Evolutionary conservation across 2,329 filamentous ascomycete species (phyloP).

Genomic region (Fonsecaea pugnacius): DNA sequence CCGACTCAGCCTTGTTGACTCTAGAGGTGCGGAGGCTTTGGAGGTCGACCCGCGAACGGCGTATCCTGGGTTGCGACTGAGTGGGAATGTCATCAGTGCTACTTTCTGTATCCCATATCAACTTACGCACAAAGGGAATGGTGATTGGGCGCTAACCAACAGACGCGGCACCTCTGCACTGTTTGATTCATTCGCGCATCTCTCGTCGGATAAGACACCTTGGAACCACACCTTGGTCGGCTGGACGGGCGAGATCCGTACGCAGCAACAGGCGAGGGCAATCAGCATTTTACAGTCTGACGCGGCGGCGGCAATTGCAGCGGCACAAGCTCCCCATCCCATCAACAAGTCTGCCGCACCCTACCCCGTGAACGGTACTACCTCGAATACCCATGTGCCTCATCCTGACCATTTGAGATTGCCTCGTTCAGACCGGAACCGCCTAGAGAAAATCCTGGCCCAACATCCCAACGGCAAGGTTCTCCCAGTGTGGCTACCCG

Average conservation of each 20-base stretch:
- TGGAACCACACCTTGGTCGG: slow-evolving; percentile 94
- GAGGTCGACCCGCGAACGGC: slow-evolving; percentile 59
- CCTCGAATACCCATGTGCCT: slow-evolving; percentile 41
- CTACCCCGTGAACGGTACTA: slow-evolving; percentile 50
- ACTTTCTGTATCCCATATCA: slow-evolving; percentile 68
- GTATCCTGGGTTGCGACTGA: slow-evolving; percentile 62
- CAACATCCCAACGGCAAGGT: slow-evolving; percentile 77
- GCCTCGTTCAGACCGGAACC: slow-evolving; percentile 68
- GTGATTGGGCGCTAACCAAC: slow-evolving; percentile 70
- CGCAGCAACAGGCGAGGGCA: slow-evolving; percentile 19
- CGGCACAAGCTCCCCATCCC: slow-evolving; percentile 61
- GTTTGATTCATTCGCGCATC: slow-evolving; percentile 86
- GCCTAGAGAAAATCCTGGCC: slow-evolving; percentile 74
- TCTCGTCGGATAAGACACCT: slow-evolving; percentile 78
- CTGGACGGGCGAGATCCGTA: slow-evolving; percentile 87
- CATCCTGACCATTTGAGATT: slow-evolving; percentile 72
- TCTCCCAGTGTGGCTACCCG: slow-evolving; percentile 84
- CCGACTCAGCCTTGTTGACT: slow-evolving; percentile 55
- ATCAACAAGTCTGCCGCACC: slow-evolving; percentile 45
- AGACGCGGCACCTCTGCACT: slow-evolving; percentile 88
- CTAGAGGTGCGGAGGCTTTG: slow-evolving; percentile 36
- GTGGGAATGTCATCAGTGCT: slow-evolving; percentile 66
- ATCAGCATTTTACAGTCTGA: slow-evolving; percentile 26
- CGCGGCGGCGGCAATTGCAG: slow-evolving; percentile 16
- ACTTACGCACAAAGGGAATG: slow-evolving; percentile 56